These are phyloP conservation scores for Chalaropsis thielavioides DNA, from an alignment of 2,329 filamentous ascomycete species.

Conservation along the genomic window DNA sequence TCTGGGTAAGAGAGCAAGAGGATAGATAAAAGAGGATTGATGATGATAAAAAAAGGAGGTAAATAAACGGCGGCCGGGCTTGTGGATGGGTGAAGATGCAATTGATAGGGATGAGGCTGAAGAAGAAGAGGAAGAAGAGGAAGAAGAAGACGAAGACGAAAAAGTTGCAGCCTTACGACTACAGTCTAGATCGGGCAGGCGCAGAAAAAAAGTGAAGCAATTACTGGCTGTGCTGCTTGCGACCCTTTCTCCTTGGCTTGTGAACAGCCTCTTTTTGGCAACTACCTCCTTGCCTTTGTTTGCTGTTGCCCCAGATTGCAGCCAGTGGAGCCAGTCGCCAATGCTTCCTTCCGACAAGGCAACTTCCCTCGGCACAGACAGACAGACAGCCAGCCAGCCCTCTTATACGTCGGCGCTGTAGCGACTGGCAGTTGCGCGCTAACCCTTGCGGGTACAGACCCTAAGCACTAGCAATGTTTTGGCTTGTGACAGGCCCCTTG, in stretches of 20 bases:
- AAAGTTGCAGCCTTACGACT: not conserved
- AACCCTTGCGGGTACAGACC: not conserved
- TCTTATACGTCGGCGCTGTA: not conserved
- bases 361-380: not conserved
- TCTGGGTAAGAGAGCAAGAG: not conserved
- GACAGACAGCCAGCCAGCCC: not conserved
- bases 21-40: too few relatives aligned
- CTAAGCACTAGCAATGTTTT: not conserved
- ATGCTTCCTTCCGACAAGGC: not conserved
- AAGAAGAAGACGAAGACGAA: not conserved
- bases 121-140: not conserved
- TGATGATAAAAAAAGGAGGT: not conserved
- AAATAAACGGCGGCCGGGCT: not conserved
- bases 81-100: not conserved
- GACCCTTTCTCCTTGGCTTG: not conserved
- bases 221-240: not conserved
- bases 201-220: not conserved
- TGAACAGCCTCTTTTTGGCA: not conserved
- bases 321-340: not conserved
- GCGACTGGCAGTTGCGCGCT: not conserved
- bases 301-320: not conserved
- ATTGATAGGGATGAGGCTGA: not conserved
- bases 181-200: not conserved
- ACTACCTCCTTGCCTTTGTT: not conserved
- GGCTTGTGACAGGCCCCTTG: constrained; percentile 4